Evolutionary conservation across 2,329 filamentous ascomycete genomes (phyloP).

Genomic region (Corynespora cassiicola): DNA sequence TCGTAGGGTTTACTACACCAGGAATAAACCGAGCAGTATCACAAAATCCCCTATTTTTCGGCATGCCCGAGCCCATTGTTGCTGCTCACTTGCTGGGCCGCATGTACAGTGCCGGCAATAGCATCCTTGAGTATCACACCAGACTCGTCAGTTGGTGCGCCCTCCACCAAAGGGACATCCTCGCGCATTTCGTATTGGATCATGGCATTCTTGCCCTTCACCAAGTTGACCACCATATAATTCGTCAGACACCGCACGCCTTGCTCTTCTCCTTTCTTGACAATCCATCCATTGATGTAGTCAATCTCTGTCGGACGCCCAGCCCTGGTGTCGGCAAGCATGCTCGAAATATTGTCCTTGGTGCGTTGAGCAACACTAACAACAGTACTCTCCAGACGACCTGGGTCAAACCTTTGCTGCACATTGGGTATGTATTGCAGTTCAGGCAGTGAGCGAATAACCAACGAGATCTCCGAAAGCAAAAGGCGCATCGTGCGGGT

Average conservation of each 20-base stretch:
- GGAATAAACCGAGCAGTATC: too few relatives aligned
- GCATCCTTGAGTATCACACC: too few relatives aligned
- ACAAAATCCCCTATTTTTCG: too few relatives aligned
- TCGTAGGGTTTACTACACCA: too few relatives aligned
- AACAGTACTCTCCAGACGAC: conserved; percentile 68
- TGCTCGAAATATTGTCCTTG: conserved; percentile 66
- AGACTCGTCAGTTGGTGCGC: too few relatives aligned
- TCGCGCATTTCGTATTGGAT: conserved; percentile 47
- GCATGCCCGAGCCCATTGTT: too few relatives aligned
- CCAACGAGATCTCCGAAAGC: conserved; percentile 74
- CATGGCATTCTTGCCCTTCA: conserved; percentile 71
- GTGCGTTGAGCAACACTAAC: conserved; percentile 62
- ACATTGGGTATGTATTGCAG: conserved; percentile 67
- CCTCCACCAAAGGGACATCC: conserved; percentile 44
- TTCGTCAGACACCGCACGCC: conserved; percentile 77
- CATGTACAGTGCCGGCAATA: too few relatives aligned
- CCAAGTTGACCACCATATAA: conserved; percentile 72
- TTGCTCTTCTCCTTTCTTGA: conserved; percentile 73
- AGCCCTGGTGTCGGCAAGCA: conserved; percentile 69
- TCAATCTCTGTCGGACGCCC: conserved; percentile 76
- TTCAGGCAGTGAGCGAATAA: conserved; percentile 79
- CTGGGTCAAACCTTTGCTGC: conserved; percentile 63
- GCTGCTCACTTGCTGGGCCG: too few relatives aligned
- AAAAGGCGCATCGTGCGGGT: conserved; percentile 73
- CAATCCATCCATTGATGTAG: conserved; percentile 88